These are phyloP conservation scores for Auricularia sp. DNA, from an alignment of 768 basidiomycete species.

Conservation along the genomic window DNA sequence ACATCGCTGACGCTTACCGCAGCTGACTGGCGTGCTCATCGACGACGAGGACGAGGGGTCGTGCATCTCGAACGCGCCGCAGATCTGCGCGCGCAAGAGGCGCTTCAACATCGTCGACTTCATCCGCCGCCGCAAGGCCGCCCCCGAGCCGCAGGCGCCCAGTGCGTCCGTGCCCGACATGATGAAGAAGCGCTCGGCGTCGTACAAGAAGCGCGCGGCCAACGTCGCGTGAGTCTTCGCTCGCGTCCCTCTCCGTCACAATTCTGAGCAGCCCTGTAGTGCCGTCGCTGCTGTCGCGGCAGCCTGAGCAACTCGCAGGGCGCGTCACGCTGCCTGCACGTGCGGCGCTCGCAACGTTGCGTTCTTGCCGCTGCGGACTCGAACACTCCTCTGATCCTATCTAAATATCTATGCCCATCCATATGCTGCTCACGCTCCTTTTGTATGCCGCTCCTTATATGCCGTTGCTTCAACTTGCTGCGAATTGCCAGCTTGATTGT, in stretches of 20 bases:
- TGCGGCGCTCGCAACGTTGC: neutral
- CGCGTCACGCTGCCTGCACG: neutral
- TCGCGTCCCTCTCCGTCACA: neutral
- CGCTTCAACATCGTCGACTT: neutral
- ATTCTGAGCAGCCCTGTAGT: neutral
- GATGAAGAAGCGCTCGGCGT: neutral
- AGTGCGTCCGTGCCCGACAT: neutral
- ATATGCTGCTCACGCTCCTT: neutral
- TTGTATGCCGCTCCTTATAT: neutral
- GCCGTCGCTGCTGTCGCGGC: too few relatives aligned
- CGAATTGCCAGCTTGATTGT: too few relatives aligned
- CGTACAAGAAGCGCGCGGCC: neutral
- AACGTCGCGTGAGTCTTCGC: neutral
- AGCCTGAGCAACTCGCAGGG: neutral
- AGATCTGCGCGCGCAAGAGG: neutral
- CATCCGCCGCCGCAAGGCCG: neutral
- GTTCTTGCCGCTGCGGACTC: too few relatives aligned
- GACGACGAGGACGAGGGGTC: neutral
- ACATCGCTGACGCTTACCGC: neutral
- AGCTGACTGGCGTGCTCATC: neutral
- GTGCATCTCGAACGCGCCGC: neutral
- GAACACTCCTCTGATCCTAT: too few relatives aligned
- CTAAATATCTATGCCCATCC: neutral
- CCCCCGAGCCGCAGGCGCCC: neutral
- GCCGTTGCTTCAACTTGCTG: too few relatives aligned